phyloP scores from a whole-genome alignment of 495 filamentous ascomycete genomes.

The Daldinia grandis region DNA sequence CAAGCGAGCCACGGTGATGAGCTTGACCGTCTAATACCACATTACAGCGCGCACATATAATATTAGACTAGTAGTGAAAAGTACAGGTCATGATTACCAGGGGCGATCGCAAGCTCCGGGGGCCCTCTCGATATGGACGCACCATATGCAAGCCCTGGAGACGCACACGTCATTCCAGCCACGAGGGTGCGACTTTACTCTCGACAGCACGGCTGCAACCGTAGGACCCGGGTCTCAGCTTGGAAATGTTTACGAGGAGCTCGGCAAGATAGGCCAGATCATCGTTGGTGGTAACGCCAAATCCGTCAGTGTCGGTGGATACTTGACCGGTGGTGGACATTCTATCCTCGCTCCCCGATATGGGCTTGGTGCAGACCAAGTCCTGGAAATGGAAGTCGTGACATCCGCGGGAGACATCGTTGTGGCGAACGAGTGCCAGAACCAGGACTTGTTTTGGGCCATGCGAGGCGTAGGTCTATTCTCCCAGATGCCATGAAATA shows the following conservation, averaged over 20 bases:
- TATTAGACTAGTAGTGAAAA: slow-evolving; percentile 69
- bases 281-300: slow-evolving; percentile 47
- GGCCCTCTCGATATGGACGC: slow-evolving; percentile 62
- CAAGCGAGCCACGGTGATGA: not conserved
- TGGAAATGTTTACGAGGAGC: slow-evolving; percentile 44
- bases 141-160: slow-evolving; percentile 51
- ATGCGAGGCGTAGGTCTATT: slow-evolving; percentile 61
- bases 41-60: slow-evolving; percentile 56
- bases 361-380: slow-evolving; percentile 70
- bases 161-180: slow-evolving; percentile 53
- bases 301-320: slow-evolving; percentile 59
- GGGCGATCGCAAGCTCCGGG: slow-evolving; percentile 62
- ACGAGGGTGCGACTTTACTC: slow-evolving; percentile 46
- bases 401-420: slow-evolving; percentile 62
- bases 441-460: slow-evolving; percentile 73
- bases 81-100: slow-evolving; percentile 68
- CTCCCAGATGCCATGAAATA: not conserved
- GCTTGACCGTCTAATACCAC: slow-evolving; percentile 4
- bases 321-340: slow-evolving; percentile 69
- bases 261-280: slow-evolving; percentile 47
- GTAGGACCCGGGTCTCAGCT: slow-evolving; percentile 52
- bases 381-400: slow-evolving; percentile 69
- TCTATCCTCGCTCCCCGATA: slow-evolving; percentile 60
- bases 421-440: slow-evolving; percentile 62
- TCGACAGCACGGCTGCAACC: slow-evolving; percentile 49